phyloP scores from a whole-genome alignment of 306 rosid species.

The Fragaria vesca region DNA sequence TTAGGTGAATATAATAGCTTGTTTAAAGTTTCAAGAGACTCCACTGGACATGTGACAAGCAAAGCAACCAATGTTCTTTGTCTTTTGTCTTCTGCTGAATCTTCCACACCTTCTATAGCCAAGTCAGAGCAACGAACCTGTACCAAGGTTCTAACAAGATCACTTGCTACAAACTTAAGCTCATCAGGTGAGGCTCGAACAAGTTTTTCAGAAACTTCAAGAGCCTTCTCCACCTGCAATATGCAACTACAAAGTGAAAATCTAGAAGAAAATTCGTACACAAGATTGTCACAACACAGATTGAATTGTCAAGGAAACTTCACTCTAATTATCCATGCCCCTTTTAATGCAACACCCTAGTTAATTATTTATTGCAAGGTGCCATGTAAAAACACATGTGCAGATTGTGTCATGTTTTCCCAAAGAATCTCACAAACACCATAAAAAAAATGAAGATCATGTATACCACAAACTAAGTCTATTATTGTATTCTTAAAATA shows the following conservation, averaged over 20 bases:
- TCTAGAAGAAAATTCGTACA: constrained; percentile 6
- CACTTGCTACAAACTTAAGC: constrained; percentile 71
- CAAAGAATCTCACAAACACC: constrained; percentile 23
- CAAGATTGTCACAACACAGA: constrained; percentile 1
- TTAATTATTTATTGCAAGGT: neutral
- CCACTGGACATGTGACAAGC: constrained; percentile 68
- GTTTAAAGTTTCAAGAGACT: constrained; percentile 68
- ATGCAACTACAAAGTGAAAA: constrained; percentile 13
- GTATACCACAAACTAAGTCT: constrained; percentile 19
- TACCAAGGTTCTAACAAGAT: constrained; percentile 75
- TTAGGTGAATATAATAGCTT: constrained; percentile 83
- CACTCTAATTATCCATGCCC: constrained; percentile 21
- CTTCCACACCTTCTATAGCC: constrained; percentile 93
- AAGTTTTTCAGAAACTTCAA: constrained; percentile 82
- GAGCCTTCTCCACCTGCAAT: constrained; percentile 81
- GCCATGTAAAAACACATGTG: neutral
- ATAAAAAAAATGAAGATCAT: constrained; percentile 23
- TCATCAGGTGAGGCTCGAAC: constrained; percentile 93
- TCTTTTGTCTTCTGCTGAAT: constrained; percentile 77
- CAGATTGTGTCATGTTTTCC: neutral
- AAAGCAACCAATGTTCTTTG: constrained; percentile 79
- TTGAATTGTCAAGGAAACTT: constrained; percentile 4
- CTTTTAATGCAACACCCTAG: constrained; percentile 6
- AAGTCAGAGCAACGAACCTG: constrained; percentile 92
- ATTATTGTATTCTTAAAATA: neutral